Conservation (phyloP, 2,329 filamentous ascomycete species). For the Aspergillus brunneoviolaceus region DNA sequence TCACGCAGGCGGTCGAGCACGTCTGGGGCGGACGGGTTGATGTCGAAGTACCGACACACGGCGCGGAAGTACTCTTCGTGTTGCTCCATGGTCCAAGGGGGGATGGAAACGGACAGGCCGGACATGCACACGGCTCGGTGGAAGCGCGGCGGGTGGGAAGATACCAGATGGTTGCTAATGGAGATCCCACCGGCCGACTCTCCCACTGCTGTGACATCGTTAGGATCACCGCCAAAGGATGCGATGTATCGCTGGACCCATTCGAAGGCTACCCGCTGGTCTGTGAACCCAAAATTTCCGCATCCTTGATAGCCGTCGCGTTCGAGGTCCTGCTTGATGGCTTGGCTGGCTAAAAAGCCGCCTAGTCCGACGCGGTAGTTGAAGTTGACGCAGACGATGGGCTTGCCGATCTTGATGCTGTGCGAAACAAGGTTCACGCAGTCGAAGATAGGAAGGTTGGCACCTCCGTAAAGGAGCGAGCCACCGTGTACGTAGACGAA, state of each 20-base stretch:
- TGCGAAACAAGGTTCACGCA: slow-evolving; percentile 26
- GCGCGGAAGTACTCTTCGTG: slow-evolving; percentile 23
- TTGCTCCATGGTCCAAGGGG: slow-evolving; percentile 23
- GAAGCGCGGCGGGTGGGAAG: slow-evolving; percentile 20
- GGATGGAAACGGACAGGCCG: slow-evolving; percentile 22
- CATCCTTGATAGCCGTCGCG: slow-evolving; percentile 22
- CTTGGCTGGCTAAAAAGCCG: slow-evolving; percentile 24
- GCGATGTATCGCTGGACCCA: slow-evolving; percentile 38
- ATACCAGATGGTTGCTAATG: slow-evolving; percentile 26
- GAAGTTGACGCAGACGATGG: slow-evolving; percentile 27
- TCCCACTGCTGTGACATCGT: slow-evolving; percentile 31
- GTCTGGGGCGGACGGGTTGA: slow-evolving; percentile 15
- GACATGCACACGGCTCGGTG: slow-evolving; percentile 28
- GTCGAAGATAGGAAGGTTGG: slow-evolving; percentile 28
- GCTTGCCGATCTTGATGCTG: slow-evolving; percentile 17
- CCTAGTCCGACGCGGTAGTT: slow-evolving; percentile 29
- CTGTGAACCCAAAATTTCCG: slow-evolving; percentile 44
- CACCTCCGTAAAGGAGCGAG: slow-evolving; percentile 28
- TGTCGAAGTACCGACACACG: slow-evolving; percentile 22
- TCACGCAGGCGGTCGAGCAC: slow-evolving; percentile 20
- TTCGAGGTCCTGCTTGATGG: slow-evolving; percentile 18
- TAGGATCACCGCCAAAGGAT: slow-evolving; percentile 34
- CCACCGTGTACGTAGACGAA: slow-evolving; percentile 29
- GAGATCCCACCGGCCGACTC: slow-evolving; percentile 31
- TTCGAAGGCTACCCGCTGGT: slow-evolving; percentile 31